Conservation (phyloP, 495 filamentous ascomycete species). For the Podospora tetraspora region DNA sequence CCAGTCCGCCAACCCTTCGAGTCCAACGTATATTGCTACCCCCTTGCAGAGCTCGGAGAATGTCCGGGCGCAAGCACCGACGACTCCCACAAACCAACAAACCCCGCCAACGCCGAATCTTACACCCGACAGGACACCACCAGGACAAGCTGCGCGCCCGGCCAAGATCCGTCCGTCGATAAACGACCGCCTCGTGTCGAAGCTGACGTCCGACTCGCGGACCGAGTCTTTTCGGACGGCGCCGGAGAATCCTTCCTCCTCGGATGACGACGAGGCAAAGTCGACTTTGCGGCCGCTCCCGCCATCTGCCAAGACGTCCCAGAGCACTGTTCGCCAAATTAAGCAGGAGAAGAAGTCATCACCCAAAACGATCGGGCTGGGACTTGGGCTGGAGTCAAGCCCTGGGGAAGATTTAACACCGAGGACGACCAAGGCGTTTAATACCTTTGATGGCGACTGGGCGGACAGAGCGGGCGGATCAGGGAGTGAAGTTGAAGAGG, state of each 20-base stretch:
- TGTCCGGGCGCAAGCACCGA: constrained; percentile 31
- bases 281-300: constrained; percentile 45
- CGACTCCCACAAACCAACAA: constrained; percentile 56
- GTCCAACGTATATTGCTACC: constrained; percentile 30
- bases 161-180: constrained; percentile 37
- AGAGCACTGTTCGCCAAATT: constrained; percentile 37
- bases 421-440: constrained; percentile 36
- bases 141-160: constrained; percentile 38
- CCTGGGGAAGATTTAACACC: constrained; percentile 34
- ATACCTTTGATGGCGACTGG: constrained; percentile 48
- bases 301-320: constrained; percentile 41
- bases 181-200: constrained; percentile 41
- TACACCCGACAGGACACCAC: constrained; percentile 67
- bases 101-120: constrained; percentile 69
- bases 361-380: constrained; percentile 42
- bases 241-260: constrained; percentile 54
- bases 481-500: constrained; percentile 40
- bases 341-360: constrained; percentile 25
- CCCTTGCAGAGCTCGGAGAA: constrained; percentile 31
- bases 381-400: constrained; percentile 43
- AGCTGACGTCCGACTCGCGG: constrained; percentile 49
- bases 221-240: constrained; percentile 72
- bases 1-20: constrained; percentile 33
- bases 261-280: constrained; percentile 48
- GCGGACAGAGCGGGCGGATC: constrained; percentile 16